phyloP scores from a whole-genome alignment of 768 basidiomycete species.

The Leccinum obscurum region DNA sequence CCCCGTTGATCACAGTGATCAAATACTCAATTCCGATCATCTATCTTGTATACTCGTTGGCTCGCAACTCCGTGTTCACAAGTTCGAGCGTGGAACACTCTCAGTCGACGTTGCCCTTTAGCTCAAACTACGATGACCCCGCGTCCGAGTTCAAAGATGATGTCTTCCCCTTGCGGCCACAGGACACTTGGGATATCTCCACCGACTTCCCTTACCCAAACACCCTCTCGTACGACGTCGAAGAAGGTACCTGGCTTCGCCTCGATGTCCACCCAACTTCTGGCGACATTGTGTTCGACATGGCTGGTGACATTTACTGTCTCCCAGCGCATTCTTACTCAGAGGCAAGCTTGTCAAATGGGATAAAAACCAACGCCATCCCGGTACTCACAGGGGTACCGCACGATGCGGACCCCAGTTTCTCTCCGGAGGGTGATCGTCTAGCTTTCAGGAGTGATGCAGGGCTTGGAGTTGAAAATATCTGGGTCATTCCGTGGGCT shows the following conservation, averaged over 20 bases:
- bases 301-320: constrained; percentile 75
- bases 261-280: constrained; percentile 70
- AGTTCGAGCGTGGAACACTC: neutral
- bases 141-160: constrained; percentile 50
- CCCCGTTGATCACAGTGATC: constrained; percentile 12
- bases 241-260: constrained; percentile 74
- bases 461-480: constrained; percentile 70
- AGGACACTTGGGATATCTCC: constrained; percentile 67
- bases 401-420: constrained; percentile 70
- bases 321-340: constrained; percentile 47
- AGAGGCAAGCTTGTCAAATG: constrained; percentile 26
- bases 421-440: constrained; percentile 64
- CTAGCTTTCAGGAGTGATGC: constrained; percentile 76
- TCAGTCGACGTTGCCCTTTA: constrained; percentile 5
- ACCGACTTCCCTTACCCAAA: constrained; percentile 73
- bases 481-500: constrained; percentile 68
- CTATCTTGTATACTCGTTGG: constrained; percentile 22
- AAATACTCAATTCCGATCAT: constrained; percentile 22
- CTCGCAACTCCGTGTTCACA: constrained; percentile 6
- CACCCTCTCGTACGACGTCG: constrained; percentile 63
- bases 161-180: constrained; percentile 61
- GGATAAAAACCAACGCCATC: constrained; percentile 43
- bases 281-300: constrained; percentile 74
- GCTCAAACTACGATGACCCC: constrained; percentile 30
- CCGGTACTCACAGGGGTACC: constrained; percentile 66